Base-by-base conservation (phyloP, 2,329 filamentous ascomycete species). In the Orbilia blumenaviensis region DNA sequence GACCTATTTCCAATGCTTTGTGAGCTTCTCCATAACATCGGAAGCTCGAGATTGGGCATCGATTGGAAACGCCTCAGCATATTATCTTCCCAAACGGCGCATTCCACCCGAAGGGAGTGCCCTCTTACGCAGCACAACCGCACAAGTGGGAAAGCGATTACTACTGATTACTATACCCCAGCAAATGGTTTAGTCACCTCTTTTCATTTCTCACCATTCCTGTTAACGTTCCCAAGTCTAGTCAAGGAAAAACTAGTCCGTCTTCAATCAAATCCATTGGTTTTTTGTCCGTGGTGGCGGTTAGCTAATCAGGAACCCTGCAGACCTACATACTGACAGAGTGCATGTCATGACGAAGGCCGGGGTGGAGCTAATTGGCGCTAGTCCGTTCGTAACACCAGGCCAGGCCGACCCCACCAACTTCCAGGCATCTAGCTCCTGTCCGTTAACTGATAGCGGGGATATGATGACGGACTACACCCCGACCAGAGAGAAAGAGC, bases 121-220 rank as follows among this genome's bases (percentile, higher is more conserved):
- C 52, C 9, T 23, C 9, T 21, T 41, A 62, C 16, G 14, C 21
- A 54, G 34, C 34, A 44, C 50, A 16, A 23, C 21, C 44, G 34
- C 34, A 44, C 50, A 16, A 23, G 32, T 32, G 52, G 52, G 18
- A 34, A 36, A n/a, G n/a, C n/a, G n/a, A n/a, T n/a, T n/a, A n/a
- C n/a, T n/a, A n/a, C n/a, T n/a, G 72, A 76, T 76, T 76, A 76
- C 72, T 76, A 76, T 76, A 69, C 72, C 72, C 61, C 54, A 36
- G 71, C 52, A 34, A 44, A 29, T 67, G 71, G 71, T 75, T 75
- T 75, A 75, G 71, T 75, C 63, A 75, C 46, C 34, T 23, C 16
- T 25, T 21, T 10, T 46, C 2, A 23, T 7, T 50, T 52, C 27
- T 42, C 38, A 36, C 60, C 27, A 52, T 56, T 21, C 50, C 23